A percentile compares a stretch with the other conserved stretches of the same genome.
Conservation (phyloP, 1,284 basidiomycete genomes). For the Pseudozyma flocculosa region DNA sequence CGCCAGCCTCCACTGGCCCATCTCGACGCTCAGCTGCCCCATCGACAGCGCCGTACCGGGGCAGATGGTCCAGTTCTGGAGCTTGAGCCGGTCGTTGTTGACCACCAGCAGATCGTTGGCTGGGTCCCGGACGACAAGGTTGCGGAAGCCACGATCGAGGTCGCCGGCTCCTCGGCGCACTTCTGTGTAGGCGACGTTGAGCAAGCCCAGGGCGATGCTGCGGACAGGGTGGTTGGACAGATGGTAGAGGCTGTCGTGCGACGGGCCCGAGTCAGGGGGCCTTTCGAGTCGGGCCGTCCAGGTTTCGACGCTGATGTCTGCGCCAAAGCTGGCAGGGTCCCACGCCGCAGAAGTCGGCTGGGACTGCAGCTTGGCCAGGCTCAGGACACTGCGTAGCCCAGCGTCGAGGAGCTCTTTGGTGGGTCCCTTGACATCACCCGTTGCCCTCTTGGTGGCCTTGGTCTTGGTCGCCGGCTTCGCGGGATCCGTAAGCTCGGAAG, state of each 20-base stretch:
- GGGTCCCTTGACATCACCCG: conserved; percentile 8
- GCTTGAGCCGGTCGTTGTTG: conserved; percentile 13
- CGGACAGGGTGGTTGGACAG: background rate
- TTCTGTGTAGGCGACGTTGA: conserved; percentile 17
- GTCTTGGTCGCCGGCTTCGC: too few species aligned
- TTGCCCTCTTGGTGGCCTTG: too few species aligned
- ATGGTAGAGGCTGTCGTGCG: too few species aligned
- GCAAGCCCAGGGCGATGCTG: conserved; percentile 7
- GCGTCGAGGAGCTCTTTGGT: conserved; percentile 27
- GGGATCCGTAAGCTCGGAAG: too few species aligned
- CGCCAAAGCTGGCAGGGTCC: too few species aligned
- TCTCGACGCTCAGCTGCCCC: conserved; percentile 20
- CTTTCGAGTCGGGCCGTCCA: too few species aligned
- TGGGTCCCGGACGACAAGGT: conserved; percentile 8
- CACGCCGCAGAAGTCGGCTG: conserved; percentile 1
- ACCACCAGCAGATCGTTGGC: background rate
- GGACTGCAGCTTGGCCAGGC: background rate
- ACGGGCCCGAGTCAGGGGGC: too few species aligned
- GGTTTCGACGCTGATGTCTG: too few species aligned
- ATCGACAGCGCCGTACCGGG: conserved; percentile 20
- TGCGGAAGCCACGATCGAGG: conserved; percentile 11
- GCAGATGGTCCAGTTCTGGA: conserved; percentile 29
- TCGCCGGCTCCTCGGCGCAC: conserved; percentile 25
- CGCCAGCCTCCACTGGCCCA: conserved; percentile 11
- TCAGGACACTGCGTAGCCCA: conserved; percentile 15